These are phyloP conservation scores for Fusarium tuaranense DNA, from an alignment of 2,329 filamentous ascomycete genomes.

Conservation along the genomic window DNA sequence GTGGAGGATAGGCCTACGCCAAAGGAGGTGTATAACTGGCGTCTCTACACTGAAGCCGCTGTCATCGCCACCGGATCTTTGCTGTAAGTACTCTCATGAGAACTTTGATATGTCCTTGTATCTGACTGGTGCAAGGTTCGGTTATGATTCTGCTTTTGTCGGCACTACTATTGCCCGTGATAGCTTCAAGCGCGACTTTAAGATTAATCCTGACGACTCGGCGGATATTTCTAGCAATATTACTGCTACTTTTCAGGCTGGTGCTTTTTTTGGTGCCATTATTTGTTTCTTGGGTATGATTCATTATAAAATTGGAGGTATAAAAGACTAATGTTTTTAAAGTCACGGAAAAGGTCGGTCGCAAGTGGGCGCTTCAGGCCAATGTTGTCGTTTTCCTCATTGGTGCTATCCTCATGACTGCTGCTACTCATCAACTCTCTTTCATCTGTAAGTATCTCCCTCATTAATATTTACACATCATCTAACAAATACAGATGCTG, in stretches of 20 bases:
- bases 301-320: background rate
- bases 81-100: constrained; percentile 45
- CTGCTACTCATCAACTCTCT: constrained; percentile 54
- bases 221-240: constrained; percentile 56
- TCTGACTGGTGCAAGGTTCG: constrained; percentile 55
- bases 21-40: constrained; percentile 66
- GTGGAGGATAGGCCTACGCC: constrained; percentile 68
- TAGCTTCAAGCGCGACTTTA: constrained; percentile 59
- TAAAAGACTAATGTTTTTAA: background rate
- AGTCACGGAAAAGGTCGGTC: constrained; percentile 61
- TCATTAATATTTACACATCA: fast-evolving
- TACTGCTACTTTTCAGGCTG: constrained; percentile 61
- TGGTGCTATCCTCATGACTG: constrained; percentile 58
- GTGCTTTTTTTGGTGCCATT: constrained; percentile 65
- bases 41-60: constrained; percentile 60
- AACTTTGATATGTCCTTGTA: background rate
- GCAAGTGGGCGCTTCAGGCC: constrained; percentile 62
- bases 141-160: constrained; percentile 66
- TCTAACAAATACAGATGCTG: constrained; percentile 57
- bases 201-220: constrained; percentile 44
- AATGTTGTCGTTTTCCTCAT: constrained; percentile 58
- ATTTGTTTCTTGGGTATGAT: constrained; percentile 55
- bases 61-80: constrained; percentile 62
- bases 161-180: constrained; percentile 64
- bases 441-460: constrained; percentile 53